Conservation (phyloP, 192 early-diverging fungal genomes). For the Coemansia sp. region DNA sequence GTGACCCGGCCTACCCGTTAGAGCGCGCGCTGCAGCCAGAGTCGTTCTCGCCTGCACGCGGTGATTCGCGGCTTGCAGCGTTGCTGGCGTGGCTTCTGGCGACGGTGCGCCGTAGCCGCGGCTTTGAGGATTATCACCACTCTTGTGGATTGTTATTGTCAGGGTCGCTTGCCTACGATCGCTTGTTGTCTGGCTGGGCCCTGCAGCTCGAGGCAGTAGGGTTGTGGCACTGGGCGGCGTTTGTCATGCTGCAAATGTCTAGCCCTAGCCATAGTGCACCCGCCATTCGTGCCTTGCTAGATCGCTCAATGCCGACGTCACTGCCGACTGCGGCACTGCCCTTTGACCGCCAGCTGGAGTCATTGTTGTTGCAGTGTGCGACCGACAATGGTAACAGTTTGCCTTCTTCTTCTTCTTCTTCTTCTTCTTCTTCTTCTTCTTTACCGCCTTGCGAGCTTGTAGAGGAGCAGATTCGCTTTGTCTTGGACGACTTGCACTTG, state of each 20-base stretch:
- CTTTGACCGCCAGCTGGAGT: neutral
- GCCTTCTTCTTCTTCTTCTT: no score
- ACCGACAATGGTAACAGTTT: neutral
- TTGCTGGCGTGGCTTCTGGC: slow-evolving; percentile 57
- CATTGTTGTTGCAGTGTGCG: neutral
- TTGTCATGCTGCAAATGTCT: slow-evolving; percentile 65
- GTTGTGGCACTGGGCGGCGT: slow-evolving; percentile 81
- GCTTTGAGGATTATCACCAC: slow-evolving; percentile 37
- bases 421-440: neutral
- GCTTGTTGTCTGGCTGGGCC: slow-evolving; percentile 59
- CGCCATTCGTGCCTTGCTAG: slow-evolving; percentile 42
- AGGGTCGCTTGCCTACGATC: slow-evolving; percentile 38
- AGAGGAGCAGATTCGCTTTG: slow-evolving; percentile 50
- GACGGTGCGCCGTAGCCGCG: slow-evolving; percentile 39
- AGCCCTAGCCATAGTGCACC: slow-evolving; percentile 34
- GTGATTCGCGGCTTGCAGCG: slow-evolving; percentile 70
- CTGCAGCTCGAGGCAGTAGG: slow-evolving; percentile 70
- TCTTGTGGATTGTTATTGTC: neutral
- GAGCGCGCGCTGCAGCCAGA: slow-evolving; percentile 59
- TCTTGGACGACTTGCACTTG: slow-evolving; percentile 56
- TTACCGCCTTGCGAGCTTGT: neutral
- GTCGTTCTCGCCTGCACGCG: slow-evolving; percentile 53
- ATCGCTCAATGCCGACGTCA: slow-evolving; percentile 24
- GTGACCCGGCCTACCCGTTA: slow-evolving; percentile 48
- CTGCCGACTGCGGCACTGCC: slow-evolving; percentile 6